Conservation (phyloP, 352 stramenopile genomes). For the Globisporangium barbulae region DNA sequence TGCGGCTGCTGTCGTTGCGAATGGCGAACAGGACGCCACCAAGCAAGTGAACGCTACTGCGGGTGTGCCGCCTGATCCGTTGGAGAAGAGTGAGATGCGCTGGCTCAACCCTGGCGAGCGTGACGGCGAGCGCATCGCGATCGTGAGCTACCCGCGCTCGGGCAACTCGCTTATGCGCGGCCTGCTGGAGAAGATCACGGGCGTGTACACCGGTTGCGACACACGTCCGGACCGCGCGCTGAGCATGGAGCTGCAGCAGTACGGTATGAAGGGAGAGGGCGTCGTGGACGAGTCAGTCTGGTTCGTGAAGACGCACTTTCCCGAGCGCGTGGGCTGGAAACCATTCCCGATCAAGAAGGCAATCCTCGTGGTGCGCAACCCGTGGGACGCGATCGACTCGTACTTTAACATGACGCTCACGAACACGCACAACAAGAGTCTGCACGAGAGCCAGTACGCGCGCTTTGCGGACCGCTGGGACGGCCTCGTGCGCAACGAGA, state of each 20-base stretch:
- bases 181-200: constrained; percentile 93
- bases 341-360: constrained; percentile 68
- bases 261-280: constrained; percentile 91
- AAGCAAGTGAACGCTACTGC: background rate
- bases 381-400: constrained; percentile 98
- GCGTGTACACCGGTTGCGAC: constrained; percentile 96
- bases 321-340: constrained; percentile 93
- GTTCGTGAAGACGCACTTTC: constrained; percentile 98
- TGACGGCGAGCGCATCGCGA: constrained; percentile 67
- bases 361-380: constrained; percentile 93
- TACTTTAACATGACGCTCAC: constrained; percentile 99
- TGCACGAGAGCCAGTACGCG: constrained; percentile 84
- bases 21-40: constrained; percentile 2
- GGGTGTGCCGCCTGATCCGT: background rate
- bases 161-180: constrained; percentile 97
- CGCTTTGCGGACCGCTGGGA: constrained; percentile 90
- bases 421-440: constrained; percentile 91
- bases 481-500: constrained; percentile 87
- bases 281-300: constrained; percentile 93
- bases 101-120: constrained; percentile 71
- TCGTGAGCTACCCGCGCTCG: constrained; percentile 96
- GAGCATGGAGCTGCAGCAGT: constrained; percentile 85
- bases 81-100: constrained; percentile 30
- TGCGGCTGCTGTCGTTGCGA: background rate
- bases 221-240: constrained; percentile 93